A percentile compares a stretch with the other conserved stretches of the same genome.
These are phyloP conservation scores for Penicillium silybi DNA, from an alignment of 495 filamentous ascomycete genomes.

Conservation along the genomic window DNA sequence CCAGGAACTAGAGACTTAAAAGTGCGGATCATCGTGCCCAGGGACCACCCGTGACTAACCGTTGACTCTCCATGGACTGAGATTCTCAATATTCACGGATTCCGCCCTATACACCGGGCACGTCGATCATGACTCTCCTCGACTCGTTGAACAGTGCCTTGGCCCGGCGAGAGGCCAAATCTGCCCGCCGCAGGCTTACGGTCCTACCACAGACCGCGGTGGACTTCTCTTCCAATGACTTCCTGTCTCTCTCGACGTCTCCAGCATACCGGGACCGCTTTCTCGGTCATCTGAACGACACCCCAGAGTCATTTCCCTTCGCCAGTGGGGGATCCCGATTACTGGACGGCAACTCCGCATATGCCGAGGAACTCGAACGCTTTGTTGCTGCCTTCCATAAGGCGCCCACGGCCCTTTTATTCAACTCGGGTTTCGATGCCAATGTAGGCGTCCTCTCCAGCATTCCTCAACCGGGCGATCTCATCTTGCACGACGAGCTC, in stretches of 20 bases:
- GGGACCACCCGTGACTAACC: neutral
- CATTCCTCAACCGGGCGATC: constrained; percentile 65
- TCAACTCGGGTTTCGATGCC: constrained; percentile 76
- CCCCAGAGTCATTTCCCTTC: constrained; percentile 32
- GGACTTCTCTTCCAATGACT: constrained; percentile 49
- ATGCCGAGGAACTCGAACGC: constrained; percentile 59
- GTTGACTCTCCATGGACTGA: neutral
- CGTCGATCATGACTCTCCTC: constrained; percentile 22
- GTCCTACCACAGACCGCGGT: constrained; percentile 28
- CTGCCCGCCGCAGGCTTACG: constrained; percentile 44
- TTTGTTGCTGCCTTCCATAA: constrained; percentile 63
- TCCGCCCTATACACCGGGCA: neutral
- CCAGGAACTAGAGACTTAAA: constrained; percentile 6
- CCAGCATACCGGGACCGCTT: constrained; percentile 27
- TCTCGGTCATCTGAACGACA: constrained; percentile 27
- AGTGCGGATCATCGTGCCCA: constrained; percentile 13
- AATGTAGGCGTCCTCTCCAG: constrained; percentile 65
- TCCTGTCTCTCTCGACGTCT: constrained; percentile 41
- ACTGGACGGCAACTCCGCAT: constrained; percentile 62
- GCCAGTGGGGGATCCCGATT: constrained; percentile 43
- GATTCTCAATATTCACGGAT: neutral
- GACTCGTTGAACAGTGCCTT: constrained; percentile 36
- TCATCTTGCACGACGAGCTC: constrained; percentile 67
- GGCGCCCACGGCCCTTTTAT: constrained; percentile 62
- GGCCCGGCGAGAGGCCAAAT: constrained; percentile 36